A percentile compares a stretch with the other conserved stretches of the same genome.
Evolutionary conservation across 2,329 filamentous ascomycete genomes (phyloP).

Genomic region (Phyllosticta ampelicida): DNA sequence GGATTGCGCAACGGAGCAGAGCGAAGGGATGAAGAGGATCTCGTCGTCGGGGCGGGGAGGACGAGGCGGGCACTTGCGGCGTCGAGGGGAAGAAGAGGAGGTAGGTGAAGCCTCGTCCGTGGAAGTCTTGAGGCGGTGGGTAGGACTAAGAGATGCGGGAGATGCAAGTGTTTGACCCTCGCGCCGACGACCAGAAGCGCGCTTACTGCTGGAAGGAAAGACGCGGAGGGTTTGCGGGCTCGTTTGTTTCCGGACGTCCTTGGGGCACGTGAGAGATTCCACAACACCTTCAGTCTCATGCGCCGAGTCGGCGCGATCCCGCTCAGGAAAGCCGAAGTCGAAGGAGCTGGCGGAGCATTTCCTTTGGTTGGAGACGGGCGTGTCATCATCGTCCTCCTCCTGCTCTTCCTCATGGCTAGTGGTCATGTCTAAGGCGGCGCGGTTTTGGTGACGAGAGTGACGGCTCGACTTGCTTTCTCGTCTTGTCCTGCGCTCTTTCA

Average conservation of each 20-base stretch:
- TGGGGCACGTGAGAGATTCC: not conserved
- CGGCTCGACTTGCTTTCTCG: not conserved
- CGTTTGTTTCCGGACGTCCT: not conserved
- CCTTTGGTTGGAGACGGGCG: not conserved
- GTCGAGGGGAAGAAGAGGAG: not conserved
- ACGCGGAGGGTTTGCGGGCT: not conserved
- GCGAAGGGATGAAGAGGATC: not conserved
- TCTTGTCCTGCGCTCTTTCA: conserved; percentile 2
- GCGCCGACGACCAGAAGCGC: conserved; percentile 1
- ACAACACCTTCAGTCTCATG: conserved; percentile 4
- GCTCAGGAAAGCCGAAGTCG: conserved; percentile 6
- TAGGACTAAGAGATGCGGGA: not conserved
- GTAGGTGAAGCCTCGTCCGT: not conserved
- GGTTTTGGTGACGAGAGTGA: not conserved
- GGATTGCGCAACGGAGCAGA: not conserved
- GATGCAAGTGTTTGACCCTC: conserved; percentile 7
- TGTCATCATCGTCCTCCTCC: too few relatives aligned
- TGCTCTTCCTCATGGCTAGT: conserved; percentile 1
- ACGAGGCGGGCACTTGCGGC: conserved; percentile 5
- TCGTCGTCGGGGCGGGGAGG: conserved; percentile 6
- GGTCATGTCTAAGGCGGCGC: conserved; percentile 7
- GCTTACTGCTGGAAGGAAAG: not conserved
- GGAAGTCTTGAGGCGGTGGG: not conserved
- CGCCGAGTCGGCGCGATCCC: conserved; percentile 8
- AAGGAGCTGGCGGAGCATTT: not conserved